Percentiles rank a stretch among this genome's conserved stretches.
phyloP scores from a whole-genome alignment of 1,284 basidiomycete genomes.

The Microstroma glucosiphilum region DNA sequence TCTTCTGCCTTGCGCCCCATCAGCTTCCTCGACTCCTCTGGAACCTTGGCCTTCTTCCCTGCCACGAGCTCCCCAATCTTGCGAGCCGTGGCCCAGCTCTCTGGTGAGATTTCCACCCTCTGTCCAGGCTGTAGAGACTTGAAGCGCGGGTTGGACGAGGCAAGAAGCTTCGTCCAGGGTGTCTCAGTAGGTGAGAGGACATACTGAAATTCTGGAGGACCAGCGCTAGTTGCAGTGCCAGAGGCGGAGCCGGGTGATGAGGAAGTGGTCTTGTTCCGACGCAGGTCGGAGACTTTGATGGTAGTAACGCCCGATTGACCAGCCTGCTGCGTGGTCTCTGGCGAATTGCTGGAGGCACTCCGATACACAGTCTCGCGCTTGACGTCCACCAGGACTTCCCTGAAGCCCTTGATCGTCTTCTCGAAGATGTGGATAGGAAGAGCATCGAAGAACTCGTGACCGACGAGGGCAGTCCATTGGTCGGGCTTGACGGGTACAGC shows the following conservation, averaged over 20 bases:
- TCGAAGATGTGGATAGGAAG: slow-evolving; percentile 85
- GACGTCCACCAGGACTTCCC: slow-evolving; percentile 73
- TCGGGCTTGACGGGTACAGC: slow-evolving; percentile 58
- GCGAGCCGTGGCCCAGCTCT: slow-evolving; percentile 41
- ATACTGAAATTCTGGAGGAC: slow-evolving; percentile 55
- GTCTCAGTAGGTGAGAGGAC: slow-evolving; percentile 65
- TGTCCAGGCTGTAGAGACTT: slow-evolving; percentile 33
- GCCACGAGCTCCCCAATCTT: slow-evolving; percentile 40
- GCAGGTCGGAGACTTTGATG: slow-evolving; percentile 27
- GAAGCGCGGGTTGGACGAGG: slow-evolving; percentile 35
- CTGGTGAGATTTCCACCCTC: slow-evolving; percentile 43
- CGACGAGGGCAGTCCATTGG: slow-evolving; percentile 75
- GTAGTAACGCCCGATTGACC: slow-evolving; percentile 22
- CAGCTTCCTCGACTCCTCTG: not conserved
- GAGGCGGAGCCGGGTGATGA: slow-evolving; percentile 14
- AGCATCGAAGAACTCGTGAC: slow-evolving; percentile 98
- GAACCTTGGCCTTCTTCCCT: slow-evolving; percentile 22
- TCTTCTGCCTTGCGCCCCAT: not conserved
- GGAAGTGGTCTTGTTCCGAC: slow-evolving; percentile 10
- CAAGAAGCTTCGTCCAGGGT: slow-evolving; percentile 59
- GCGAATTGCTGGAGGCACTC: too few species aligned
- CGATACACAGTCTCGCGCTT: not conserved
- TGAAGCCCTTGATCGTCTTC: slow-evolving; percentile 63
- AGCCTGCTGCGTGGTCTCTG: not conserved
- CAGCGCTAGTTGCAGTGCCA: slow-evolving; percentile 20